phyloP scores from a whole-genome alignment of 2,329 filamentous ascomycete genomes.

The Knufia petricola region DNA sequence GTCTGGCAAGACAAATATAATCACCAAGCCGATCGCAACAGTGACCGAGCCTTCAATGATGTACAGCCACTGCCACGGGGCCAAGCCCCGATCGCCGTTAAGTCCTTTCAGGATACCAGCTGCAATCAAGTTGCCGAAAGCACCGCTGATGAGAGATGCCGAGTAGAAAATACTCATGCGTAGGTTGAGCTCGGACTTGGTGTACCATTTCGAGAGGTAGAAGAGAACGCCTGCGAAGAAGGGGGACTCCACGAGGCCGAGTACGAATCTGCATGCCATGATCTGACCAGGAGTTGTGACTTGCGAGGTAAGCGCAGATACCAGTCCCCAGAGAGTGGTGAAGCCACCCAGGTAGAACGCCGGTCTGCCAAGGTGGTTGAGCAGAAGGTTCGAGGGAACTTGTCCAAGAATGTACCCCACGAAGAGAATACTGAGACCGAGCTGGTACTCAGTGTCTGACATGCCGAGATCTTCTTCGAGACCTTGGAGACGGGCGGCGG shows the following conservation, averaged over 20 bases:
- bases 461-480: conserved; percentile 31
- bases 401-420: conserved; percentile 32
- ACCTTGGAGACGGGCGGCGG: conserved; percentile 36
- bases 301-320: conserved; percentile 36
- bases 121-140: conserved; percentile 47
- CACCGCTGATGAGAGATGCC: conserved; percentile 40
- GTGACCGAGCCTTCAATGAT: conserved; percentile 33
- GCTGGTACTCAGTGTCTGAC: conserved; percentile 31
- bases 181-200: conserved; percentile 37
- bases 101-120: conserved; percentile 39
- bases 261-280: conserved; percentile 34
- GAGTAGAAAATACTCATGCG: conserved; percentile 46
- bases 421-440: conserved; percentile 35
- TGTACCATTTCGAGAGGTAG: conserved; percentile 46
- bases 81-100: conserved; percentile 27
- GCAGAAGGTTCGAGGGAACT: conserved; percentile 39
- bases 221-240: conserved; percentile 40
- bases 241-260: conserved; percentile 38
- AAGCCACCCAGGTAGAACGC: conserved; percentile 38
- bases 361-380: conserved; percentile 28
- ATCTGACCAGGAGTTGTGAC: conserved; percentile 35
- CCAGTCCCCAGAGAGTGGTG: conserved; percentile 37
- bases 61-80: conserved; percentile 34
- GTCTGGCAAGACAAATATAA: conserved; percentile 30
- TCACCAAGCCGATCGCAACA: conserved; percentile 27